These are phyloP conservation scores for Fusarium fujikuroi DNA, from an alignment of 2,329 filamentous ascomycete genomes.

Conservation along the genomic window DNA sequence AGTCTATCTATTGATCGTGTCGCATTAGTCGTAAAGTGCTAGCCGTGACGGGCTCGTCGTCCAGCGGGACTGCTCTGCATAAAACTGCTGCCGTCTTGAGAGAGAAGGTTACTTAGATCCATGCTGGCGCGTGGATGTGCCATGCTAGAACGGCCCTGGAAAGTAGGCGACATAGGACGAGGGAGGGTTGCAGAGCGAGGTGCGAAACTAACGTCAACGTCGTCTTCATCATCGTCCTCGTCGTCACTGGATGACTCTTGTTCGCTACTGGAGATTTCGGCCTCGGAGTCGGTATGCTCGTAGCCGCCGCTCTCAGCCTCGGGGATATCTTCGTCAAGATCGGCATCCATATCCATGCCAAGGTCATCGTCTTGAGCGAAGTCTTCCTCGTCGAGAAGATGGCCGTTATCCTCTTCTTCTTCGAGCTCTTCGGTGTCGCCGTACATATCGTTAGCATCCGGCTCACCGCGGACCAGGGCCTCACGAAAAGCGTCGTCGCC, in stretches of 20 bases:
- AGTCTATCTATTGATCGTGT: conserved; percentile 22
- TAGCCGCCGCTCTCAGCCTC: conserved; percentile 73
- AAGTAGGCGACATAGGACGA: conserved; percentile 53
- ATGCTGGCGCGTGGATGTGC: conserved; percentile 58
- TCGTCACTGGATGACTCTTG: conserved; percentile 53
- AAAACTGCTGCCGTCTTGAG: conserved; percentile 67
- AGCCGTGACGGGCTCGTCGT: conserved; percentile 49
- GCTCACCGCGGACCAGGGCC: conserved; percentile 63
- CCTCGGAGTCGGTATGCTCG: conserved; percentile 83
- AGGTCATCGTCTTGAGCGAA: conserved; percentile 53
- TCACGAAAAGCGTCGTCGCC: conserved; percentile 71
- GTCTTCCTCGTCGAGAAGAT: conserved; percentile 73
- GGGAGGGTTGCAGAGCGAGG: conserved; percentile 50
- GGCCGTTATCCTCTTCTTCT: conserved; percentile 65
- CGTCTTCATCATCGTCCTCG: conserved; percentile 46
- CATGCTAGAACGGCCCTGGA: conserved; percentile 45
- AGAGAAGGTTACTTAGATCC: conserved; percentile 66
- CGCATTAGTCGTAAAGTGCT: conserved; percentile 25
- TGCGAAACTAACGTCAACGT: conserved; percentile 52
- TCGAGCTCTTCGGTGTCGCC: conserved; percentile 64
- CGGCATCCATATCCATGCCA: conserved; percentile 67
- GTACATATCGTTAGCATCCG: conserved; percentile 61
- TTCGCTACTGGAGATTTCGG: conserved; percentile 65
- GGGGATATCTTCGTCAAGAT: conserved; percentile 77
- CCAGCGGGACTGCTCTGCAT: conserved; percentile 65